Base-by-base conservation (phyloP, 805 yeast genomes). In the Danielia oregonensis region DNA sequence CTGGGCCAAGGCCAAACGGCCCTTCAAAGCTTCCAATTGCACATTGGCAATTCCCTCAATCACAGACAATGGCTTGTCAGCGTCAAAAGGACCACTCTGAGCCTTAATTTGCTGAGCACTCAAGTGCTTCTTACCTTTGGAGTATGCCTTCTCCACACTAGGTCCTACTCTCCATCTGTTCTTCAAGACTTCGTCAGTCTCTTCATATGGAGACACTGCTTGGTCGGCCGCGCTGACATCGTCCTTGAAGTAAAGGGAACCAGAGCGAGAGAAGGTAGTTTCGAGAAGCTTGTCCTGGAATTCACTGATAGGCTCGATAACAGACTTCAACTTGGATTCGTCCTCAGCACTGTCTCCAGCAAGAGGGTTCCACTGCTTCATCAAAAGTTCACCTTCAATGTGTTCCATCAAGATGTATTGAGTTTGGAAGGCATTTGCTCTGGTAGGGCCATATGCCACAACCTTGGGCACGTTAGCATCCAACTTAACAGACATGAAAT, bases 291-390 rank as follows among this genome's bases (percentile, higher is more conserved):
- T 65, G 10, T 68, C 66, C 49, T 81, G 79, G 52, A 84, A 70
- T 32, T 82, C 85, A 22, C 86, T 76, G 35, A 88, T 63, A 26
- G 94, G 91, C 34, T 76, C 74, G 49, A 93, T 74, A 7, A 82
- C 91, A 25, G 65, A 58, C 42, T 72, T 68, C 43, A 84, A 61
- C 30, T 73, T 67, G 11, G 63, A 72, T 31, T 72, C 71, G 17
- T 75, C 66, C 14, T 63, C 58, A 16, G 70, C 70, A 26, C 43
- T 33, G 41, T 83, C 86, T 18, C 69, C 67, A 14, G 74, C 65
- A 56, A 86, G 73, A 12, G 98, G 97, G 44, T 85, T 78, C 98
- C 98, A 91, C 43, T 78, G 66, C 49, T 77, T 83, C 96, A 93
- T 91, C 46, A 91, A 66, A 40, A 85, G 72, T 17, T 79, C 82